phyloP scores from a whole-genome alignment of 78 protist genomes.

The Bigelowiella natans region DNA sequence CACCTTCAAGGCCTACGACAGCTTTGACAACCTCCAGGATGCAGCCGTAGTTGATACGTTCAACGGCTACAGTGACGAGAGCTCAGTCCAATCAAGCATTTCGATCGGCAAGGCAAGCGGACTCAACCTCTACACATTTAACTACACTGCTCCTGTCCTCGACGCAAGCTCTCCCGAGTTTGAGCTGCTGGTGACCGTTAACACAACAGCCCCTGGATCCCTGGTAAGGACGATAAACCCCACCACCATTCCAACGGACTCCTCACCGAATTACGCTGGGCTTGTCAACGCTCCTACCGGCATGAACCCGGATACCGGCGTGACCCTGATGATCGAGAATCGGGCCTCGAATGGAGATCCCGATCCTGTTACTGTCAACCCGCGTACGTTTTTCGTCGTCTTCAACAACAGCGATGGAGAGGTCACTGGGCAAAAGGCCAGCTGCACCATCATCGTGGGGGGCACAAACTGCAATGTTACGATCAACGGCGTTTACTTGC shows the following conservation, averaged over 20 bases:
- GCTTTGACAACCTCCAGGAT: background rate
- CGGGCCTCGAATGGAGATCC: background rate
- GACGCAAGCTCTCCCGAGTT: background rate
- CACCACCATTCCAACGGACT: background rate
- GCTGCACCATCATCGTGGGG: background rate
- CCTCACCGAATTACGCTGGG: background rate
- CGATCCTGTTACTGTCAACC: background rate
- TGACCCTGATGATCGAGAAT: background rate
- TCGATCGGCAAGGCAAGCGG: no score
- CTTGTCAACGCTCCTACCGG: background rate
- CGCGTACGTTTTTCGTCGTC: background rate
- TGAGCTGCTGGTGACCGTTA: background rate
- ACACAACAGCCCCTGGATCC: background rate
- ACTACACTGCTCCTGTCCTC: background rate
- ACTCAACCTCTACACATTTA: background rate
- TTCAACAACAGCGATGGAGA: background rate
- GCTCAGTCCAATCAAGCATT: no score
- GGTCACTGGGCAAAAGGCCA: background rate
- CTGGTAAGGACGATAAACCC: background rate
- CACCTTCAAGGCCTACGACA: background rate
- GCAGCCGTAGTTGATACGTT: background rate
- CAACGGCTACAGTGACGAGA: no score
- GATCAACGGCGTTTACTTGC: background rate
- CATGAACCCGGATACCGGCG: background rate
- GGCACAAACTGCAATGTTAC: background rate